These are phyloP conservation scores for Pleurotus platypus DNA, from an alignment of 768 basidiomycete genomes.

Conservation along the genomic window DNA sequence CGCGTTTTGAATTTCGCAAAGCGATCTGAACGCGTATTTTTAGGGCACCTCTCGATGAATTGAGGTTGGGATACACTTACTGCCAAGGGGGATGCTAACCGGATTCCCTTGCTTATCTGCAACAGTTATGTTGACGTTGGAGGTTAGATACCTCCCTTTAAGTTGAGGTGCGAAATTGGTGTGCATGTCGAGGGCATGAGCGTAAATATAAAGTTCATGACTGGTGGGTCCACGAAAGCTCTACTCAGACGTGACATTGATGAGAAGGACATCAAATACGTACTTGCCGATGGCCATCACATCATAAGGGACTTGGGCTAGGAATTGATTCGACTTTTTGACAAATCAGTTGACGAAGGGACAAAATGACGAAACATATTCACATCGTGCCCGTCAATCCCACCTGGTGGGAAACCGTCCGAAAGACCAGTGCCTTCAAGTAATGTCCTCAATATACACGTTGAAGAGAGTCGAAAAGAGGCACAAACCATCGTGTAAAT, in stretches of 20 bases:
- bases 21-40: constrained; percentile 35
- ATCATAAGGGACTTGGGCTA: constrained; percentile 75
- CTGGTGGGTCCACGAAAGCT: constrained; percentile 24
- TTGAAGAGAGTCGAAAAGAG: neutral
- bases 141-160: constrained; percentile 74
- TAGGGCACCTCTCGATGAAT: neutral
- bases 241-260: too few species aligned
- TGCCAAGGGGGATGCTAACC: constrained; percentile 34
- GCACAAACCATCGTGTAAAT: constrained; percentile 62
- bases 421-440: constrained; percentile 66
- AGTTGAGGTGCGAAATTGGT: constrained; percentile 63
- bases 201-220: constrained; percentile 81
- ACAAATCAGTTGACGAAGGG: neutral
- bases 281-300: constrained; percentile 83
- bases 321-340: constrained; percentile 67
- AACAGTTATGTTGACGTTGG: constrained; percentile 83
- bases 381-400: constrained; percentile 72
- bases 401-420: constrained; percentile 69
- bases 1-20: constrained; percentile 71
- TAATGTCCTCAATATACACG: neutral
- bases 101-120: constrained; percentile 34
- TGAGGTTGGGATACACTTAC: constrained; percentile 14
- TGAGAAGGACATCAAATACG: constrained; percentile 17
- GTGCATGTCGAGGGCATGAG: constrained; percentile 67
- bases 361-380: constrained; percentile 12